Evolutionary conservation across 345 rosid genomes (phyloP).

Genomic region (Gossypium longicalyx): DNA sequence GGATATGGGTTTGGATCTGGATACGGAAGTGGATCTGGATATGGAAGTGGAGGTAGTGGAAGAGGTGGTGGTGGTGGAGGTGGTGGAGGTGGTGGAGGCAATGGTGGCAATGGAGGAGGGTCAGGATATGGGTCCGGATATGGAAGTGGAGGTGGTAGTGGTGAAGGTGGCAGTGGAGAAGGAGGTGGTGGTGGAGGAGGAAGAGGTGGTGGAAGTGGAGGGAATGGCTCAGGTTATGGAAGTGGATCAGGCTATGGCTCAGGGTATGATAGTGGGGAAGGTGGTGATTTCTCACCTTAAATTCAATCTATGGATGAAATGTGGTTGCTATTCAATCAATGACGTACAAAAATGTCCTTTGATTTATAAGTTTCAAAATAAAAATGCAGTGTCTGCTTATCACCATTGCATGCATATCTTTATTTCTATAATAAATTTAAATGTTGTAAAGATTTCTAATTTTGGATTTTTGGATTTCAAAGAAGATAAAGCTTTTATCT

Average conservation of each 20-base stretch:
- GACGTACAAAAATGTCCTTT: too few species aligned
- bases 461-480: too few species aligned
- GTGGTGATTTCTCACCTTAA: neutral
- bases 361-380: too few species aligned
- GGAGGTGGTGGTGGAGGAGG: neutral
- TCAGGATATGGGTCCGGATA: conserved; percentile 20
- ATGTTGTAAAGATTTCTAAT: too few species aligned
- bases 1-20: neutral
- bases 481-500: too few species aligned
- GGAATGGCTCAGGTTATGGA: neutral
- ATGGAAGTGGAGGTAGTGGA: conserved; percentile 2
- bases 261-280: neutral
- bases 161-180: conserved; percentile 22
- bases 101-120: conserved; percentile 30
- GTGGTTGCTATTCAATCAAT: too few species aligned
- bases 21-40: conserved; percentile 13
- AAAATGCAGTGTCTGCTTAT: too few species aligned
- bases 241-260: neutral
- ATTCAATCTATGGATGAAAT: too few species aligned
- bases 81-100: conserved; percentile 27
- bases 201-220: neutral
- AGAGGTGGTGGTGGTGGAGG: conserved; percentile 38
- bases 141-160: conserved; percentile 12
- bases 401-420: too few species aligned
- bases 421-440: too few species aligned